phyloP scores from a whole-genome alignment of 202 grass and related monocot species.

The Dendrocalamus latiflorus region DNA sequence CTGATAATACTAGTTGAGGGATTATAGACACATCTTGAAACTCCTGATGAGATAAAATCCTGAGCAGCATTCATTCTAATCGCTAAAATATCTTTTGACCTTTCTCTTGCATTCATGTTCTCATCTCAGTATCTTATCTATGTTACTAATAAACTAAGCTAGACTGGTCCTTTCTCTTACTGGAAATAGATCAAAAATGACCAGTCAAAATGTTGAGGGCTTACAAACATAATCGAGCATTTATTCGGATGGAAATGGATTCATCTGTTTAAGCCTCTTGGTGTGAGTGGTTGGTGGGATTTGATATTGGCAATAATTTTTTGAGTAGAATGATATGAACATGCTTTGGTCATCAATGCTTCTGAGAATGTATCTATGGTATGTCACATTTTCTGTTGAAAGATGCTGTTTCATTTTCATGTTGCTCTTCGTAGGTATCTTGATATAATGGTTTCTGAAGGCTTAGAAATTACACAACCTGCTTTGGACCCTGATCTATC shows the following conservation, averaged over 20 bases:
- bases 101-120: too few relatives aligned
- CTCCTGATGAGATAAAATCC: too few relatives aligned
- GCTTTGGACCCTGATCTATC: slow-evolving; percentile 90
- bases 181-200: not conserved
- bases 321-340: not conserved
- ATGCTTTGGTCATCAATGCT: not conserved
- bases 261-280: not conserved
- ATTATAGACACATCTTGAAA: too few relatives aligned
- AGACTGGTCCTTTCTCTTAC: too few relatives aligned
- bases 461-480: slow-evolving; percentile 92
- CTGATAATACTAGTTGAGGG: too few relatives aligned
- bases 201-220: not conserved
- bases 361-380: not conserved
- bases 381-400: not conserved
- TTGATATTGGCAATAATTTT: not conserved
- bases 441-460: slow-evolving; percentile 93
- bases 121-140: too few relatives aligned
- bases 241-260: not conserved
- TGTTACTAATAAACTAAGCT: too few relatives aligned
- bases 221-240: not conserved
- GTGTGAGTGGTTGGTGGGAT: not conserved
- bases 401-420: not conserved
- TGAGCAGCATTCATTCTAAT: too few relatives aligned
- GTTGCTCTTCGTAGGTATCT: slow-evolving; percentile 57
- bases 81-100: too few relatives aligned